Base-by-base conservation (phyloP, 2,329 filamentous ascomycete genomes). In the Alternaria rosae region DNA sequence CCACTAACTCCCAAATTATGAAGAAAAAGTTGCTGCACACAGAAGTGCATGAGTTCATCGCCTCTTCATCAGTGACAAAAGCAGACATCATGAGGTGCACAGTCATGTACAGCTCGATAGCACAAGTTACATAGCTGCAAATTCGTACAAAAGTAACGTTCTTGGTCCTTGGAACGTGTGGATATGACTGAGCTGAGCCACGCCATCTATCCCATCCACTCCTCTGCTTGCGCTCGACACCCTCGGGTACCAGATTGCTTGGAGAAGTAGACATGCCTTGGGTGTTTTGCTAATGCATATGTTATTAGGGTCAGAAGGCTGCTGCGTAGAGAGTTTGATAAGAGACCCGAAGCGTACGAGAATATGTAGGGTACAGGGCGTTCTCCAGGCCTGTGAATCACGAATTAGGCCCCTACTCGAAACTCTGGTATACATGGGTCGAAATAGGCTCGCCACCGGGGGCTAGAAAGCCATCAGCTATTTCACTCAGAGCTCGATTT, bases 401-500 rank as follows among this genome's bases (percentile, higher is more conserved):
- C 35, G n/a, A 15, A 38, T 38, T 10, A 38, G 8, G 35, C 35
- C 11, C 35, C 32, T 11, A 38, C 9, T 38, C 35, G 35, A 10
- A 38, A 38, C 2, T 4, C 17, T 8, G 17, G 3, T 10, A 0
- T 1, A 6, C 17, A 1, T 0, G 5, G 35, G 35, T 38, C 35
- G 5, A 17, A 17, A 0, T 38, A 38, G 15, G 35, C 15, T 38
- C 35, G 35, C 35, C 35, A 38, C 5, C 17, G 35, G n/a, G 2
- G 35, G 35, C 35, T n/a, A 38, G 35, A 38, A n/a, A 38, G 17
- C n/a, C 5, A 5, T 38, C n/a, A n/a, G 9, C 35, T 38, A 17
- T 38, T 38, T 38, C 35, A 38, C 35, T 38, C 35, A 38, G 35
- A 38, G 32, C 32, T 10, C n/a, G n/a, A n/a, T n/a, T n/a, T n/a